phyloP scores from a whole-genome alignment of 176 grass and related monocot species.

The Alopecurus myosuroides region DNA sequence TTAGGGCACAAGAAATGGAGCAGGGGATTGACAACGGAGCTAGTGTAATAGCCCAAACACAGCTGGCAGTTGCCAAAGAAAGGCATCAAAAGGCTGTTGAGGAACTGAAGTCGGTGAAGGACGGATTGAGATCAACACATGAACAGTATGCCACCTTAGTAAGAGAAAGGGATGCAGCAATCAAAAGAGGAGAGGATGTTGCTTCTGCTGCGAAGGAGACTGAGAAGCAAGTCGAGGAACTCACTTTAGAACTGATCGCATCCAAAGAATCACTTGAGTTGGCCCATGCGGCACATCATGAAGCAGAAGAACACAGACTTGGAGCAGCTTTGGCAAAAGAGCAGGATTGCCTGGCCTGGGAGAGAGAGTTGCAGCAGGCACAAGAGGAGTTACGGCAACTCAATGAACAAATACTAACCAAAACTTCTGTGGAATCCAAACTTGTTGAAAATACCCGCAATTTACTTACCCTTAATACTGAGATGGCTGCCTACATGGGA shows the following conservation, averaged over 20 bases:
- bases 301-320: constrained; percentile 79
- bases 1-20: constrained; percentile 69
- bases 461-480: constrained; percentile 51
- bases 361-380: constrained; percentile 73
- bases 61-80: constrained; percentile 59
- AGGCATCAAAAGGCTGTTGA: constrained; percentile 64
- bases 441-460: constrained; percentile 38
- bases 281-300: constrained; percentile 64
- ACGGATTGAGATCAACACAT: constrained; percentile 48
- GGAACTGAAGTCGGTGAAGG: constrained; percentile 53
- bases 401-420: constrained; percentile 51
- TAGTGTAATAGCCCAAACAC: constrained; percentile 66
- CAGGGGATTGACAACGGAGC: constrained; percentile 63
- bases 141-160: constrained; percentile 53
- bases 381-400: constrained; percentile 58
- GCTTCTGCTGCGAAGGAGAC: constrained; percentile 39
- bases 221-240: constrained; percentile 66
- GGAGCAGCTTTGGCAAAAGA: constrained; percentile 70
- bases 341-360: constrained; percentile 79
- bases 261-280: constrained; percentile 70
- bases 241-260: constrained; percentile 69
- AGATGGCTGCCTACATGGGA: constrained; percentile 55
- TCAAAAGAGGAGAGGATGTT: constrained; percentile 48
- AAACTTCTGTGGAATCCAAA: constrained; percentile 42
- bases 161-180: constrained; percentile 57